Percentiles rank a stretch among this genome's conserved stretches.
phyloP scores from a whole-genome alignment of 2,329 filamentous ascomycete species.

The Talaromyces sp. region DNA sequence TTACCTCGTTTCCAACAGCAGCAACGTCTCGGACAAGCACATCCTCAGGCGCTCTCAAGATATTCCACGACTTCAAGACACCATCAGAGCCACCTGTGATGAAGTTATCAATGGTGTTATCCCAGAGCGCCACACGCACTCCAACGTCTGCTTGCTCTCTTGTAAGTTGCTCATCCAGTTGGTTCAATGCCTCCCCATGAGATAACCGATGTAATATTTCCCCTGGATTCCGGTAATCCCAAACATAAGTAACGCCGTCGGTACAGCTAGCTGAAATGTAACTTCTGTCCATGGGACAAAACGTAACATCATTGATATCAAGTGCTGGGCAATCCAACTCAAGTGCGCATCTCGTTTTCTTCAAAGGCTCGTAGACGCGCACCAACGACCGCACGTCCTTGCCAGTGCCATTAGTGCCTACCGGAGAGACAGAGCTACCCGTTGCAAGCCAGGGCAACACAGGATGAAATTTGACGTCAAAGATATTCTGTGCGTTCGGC shows the following conservation, averaged over 20 bases:
- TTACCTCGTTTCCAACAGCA: conserved; percentile 47
- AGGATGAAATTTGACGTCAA: conserved; percentile 55
- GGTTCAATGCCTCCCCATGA: conserved; percentile 48
- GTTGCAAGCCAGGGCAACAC: conserved; percentile 46
- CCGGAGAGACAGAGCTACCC: conserved; percentile 39
- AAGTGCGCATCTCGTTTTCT: conserved; percentile 28
- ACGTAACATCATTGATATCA: conserved; percentile 57
- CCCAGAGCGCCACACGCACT: conserved; percentile 54
- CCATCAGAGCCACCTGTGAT: conserved; percentile 59
- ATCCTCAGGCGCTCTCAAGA: conserved; percentile 46
- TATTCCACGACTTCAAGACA: conserved; percentile 55
- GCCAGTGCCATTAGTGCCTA: conserved; percentile 22
- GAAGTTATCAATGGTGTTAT: conserved; percentile 44
- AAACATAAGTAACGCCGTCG: conserved; percentile 54
- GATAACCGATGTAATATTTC: conserved; percentile 43
- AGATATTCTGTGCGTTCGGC: conserved; percentile 49
- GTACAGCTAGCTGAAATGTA: conserved; percentile 56
- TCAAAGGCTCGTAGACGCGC: conserved; percentile 45
- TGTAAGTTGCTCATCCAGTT: conserved; percentile 31
- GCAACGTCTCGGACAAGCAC: conserved; percentile 47
- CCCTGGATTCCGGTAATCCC: conserved; percentile 49
- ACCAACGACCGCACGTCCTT: conserved; percentile 43
- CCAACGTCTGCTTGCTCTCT: conserved; percentile 53
- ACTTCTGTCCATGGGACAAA: conserved; percentile 40
- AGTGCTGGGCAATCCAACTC: conserved; percentile 52